Evolutionary conservation across 2,329 filamentous ascomycete genomes (phyloP), one percentile per base, ranked within the genome.

Genomic region (Venturia nashicola): DNA sequence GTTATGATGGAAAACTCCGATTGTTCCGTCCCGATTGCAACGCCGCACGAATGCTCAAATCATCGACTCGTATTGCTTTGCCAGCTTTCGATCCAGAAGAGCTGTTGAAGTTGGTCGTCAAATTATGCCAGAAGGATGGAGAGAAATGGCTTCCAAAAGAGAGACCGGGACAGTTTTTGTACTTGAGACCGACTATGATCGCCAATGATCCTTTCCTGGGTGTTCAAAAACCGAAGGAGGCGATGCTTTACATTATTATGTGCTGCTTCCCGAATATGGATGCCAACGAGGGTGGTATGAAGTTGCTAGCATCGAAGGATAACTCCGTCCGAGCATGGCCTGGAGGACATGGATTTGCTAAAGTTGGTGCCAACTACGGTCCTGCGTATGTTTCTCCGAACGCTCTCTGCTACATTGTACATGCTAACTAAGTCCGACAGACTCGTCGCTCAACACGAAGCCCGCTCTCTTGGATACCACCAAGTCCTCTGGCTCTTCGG

Each of bases 401-500:
- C 5, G 34, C 7, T 14, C 7, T 3, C 16, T 51, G 7, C 18
- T 18, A 3, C 12, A 62, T 7, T n/a, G 1, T 36, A 36, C 11
- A 9, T 27, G 20, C 46, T 62, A 23, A 62, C 61, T 7, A 8
- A 9, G 3, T 16, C 12, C 11, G 16, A 62, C 20, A 87, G 84
- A 23, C 81, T 97, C 63, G 80, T 90, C 63, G 89, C 90, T 3
- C 91, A 91, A 60, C 82, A 82, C 20, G 88, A 92, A 74, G 92
- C 92, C 3, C 79, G 86, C 64, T 78, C 78, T 12, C 77, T 83
- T 48, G 92, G 93, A 0, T 97, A 86, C 76, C 84, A 93, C 72
- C 93, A 97, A 80, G 88, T 97, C 64, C 82, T 97, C n/a, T 97
- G 92, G 92, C 82, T 97, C 61, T 94, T 96, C 71, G 91, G 91